A percentile compares a stretch with the other conserved stretches of the same genome.
phyloP scores from a whole-genome alignment of 1,284 basidiomycete genomes.

The Apiotrichum siamense region DNA sequence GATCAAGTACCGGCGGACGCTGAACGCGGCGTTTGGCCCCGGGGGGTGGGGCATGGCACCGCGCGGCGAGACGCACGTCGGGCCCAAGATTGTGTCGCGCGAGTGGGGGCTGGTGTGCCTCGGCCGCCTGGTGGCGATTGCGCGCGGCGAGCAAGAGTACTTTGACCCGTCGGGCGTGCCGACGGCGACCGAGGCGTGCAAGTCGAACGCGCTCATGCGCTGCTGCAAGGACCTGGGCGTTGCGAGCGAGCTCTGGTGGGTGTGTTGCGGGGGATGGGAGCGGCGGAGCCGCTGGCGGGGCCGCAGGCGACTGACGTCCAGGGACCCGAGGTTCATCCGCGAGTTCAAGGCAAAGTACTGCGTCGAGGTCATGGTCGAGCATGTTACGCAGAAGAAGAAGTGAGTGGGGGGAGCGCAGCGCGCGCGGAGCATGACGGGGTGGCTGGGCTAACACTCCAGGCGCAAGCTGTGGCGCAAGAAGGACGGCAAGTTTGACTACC shows the following conservation, averaged over 20 bases:
- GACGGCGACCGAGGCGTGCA: conserved; percentile 91
- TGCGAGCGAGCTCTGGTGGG: conserved; percentile 90
- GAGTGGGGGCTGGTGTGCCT: conserved; percentile 94
- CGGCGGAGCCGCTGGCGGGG: background rate
- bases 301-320: conserved; percentile 30
- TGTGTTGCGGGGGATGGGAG: conserved; percentile 4
- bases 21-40: conserved; percentile 93
- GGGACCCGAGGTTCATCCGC: conserved; percentile 94
- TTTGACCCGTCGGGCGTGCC: conserved; percentile 87
- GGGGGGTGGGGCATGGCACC: conserved; percentile 97
- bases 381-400: conserved; percentile 80
- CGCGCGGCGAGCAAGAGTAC: conserved; percentile 94
- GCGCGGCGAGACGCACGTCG: conserved; percentile 84
- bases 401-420: too few relatives aligned
- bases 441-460: conserved; percentile 49
- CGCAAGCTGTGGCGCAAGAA: conserved; percentile 86
- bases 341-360: conserved; percentile 83
- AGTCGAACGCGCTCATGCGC: conserved; percentile 94
- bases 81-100: conserved; percentile 78
- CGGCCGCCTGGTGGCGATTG: conserved; percentile 81
- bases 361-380: conserved; percentile 78
- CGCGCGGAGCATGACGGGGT: background rate
- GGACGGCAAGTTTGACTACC: conserved; percentile 78
- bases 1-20: conserved; percentile 92
- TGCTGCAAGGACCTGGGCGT: conserved; percentile 97